Evolutionary conservation across 2,329 filamentous ascomycete species (phyloP).

Genomic region (Penicillium sp.): DNA sequence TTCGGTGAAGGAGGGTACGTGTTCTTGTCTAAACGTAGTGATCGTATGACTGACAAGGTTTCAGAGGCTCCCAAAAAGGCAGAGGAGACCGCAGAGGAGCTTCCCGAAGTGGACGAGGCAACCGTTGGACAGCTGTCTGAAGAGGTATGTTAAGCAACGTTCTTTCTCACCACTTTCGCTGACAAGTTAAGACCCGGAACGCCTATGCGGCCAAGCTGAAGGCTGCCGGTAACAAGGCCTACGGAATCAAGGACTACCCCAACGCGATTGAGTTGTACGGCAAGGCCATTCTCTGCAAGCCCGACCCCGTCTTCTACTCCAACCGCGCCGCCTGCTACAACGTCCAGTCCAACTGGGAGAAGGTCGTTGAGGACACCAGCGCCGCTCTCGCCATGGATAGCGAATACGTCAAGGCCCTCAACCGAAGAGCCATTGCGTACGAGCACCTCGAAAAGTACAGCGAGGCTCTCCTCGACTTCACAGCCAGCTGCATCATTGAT

Average conservation of each 20-base stretch:
- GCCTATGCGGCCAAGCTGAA: slow-evolving; percentile 89
- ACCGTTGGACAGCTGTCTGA: slow-evolving; percentile 46
- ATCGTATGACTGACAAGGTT: slow-evolving; percentile 15
- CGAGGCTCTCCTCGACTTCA: slow-evolving; percentile 95
- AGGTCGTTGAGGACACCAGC: slow-evolving; percentile 94
- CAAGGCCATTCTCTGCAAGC: slow-evolving; percentile 93
- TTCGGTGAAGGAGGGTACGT: slow-evolving; percentile 34
- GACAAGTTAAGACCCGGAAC: slow-evolving; percentile 64
- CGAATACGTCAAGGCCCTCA: slow-evolving; percentile 96
- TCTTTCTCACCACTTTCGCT: slow-evolving; percentile 7
- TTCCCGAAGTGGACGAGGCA: slow-evolving; percentile 62
- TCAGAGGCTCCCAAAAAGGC: slow-evolving; percentile 38
- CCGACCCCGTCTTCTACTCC: slow-evolving; percentile 97
- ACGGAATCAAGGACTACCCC: slow-evolving; percentile 90
- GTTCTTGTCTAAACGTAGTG: slow-evolving; percentile 16
- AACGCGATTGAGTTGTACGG: slow-evolving; percentile 92
- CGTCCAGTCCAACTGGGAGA: slow-evolving; percentile 86
- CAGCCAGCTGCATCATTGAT: slow-evolving; percentile 98
- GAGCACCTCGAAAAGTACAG: slow-evolving; percentile 89
- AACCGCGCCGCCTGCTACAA: slow-evolving; percentile 98
- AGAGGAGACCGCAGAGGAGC: slow-evolving; percentile 59
- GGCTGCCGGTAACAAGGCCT: slow-evolving; percentile 93
- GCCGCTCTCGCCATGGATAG: slow-evolving; percentile 90
- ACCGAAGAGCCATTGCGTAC: slow-evolving; percentile 93
- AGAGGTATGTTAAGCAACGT: slow-evolving; percentile 37